Evolutionary conservation across 2,329 filamentous ascomycete species (phyloP), one percentile per base, ranked within the genome.

Genomic region (Clonostachys sp.): DNA sequence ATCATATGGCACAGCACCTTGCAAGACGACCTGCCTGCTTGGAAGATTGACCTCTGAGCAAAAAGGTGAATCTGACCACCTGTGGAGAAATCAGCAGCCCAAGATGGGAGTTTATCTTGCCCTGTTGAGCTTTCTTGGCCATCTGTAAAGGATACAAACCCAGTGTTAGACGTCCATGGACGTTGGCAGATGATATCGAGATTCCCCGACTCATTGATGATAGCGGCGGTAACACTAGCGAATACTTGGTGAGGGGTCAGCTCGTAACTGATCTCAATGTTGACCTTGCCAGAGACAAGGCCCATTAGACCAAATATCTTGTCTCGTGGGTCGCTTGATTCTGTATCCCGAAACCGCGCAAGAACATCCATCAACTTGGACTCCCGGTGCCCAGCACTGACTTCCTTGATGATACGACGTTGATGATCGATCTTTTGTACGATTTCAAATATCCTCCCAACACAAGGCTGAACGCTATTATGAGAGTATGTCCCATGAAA

Each of bases 121-220:
- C 24, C 24, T 10, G 24, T 30, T 30, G 24, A 10, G 24, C 8
- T 10, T 30, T 30, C 24, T 10, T 30, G 24, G 24, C 8, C 24
- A 30, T 30, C 24, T 30, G 9, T 10, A 30, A 30, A 30, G 24
- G 24, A 30, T 30, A 10, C 10, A 30, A 30, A 30, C 14, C 12
- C 36, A 8, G 36, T n/a, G 30, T 24, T 16, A 18, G 30, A n/a
- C n/a, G 13, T 35, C 45, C 45, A 47, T n/a, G 45, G 45, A 16
- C 40, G 35, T 30, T 47, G 45, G 40, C 45, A 47, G 14, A 47
- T 36, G n/a, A 43, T 47, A 34, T 47, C 45, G 10, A 47, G 40
- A 36, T 47, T 42, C 13, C 40, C 9, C 7, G 14, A 17, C 13
- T 47, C 38, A 13, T 47, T 34, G 40, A 47, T 36, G 14, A 47